A percentile compares a stretch with the other conserved stretches of the same genome.
These are phyloP conservation scores for Talaromyces rugulosus DNA, from an alignment of 2,329 filamentous ascomycete species.

Conservation along the genomic window DNA sequence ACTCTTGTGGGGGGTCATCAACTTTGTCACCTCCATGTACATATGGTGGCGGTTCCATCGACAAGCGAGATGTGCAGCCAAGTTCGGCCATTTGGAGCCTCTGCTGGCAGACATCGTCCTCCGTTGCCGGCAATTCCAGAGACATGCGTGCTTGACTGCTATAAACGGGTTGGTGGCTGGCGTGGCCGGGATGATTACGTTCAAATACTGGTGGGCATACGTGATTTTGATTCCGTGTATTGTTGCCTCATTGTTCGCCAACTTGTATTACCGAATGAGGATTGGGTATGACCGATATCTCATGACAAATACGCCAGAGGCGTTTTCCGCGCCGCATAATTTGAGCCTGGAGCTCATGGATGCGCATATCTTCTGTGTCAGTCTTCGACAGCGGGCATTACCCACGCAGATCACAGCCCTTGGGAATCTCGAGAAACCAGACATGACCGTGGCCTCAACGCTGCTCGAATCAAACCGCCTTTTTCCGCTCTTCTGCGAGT, in stretches of 20 bases:
- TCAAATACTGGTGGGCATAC: slow-evolving; percentile 52
- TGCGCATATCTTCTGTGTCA: neutral
- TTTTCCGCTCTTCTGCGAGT: slow-evolving; percentile 24
- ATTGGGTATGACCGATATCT: slow-evolving; percentile 45
- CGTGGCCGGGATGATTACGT: slow-evolving; percentile 48
- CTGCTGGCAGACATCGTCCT: slow-evolving; percentile 28
- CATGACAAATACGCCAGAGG: slow-evolving; percentile 7
- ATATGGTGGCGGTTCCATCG: slow-evolving; percentile 39
- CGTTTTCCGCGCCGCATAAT: neutral
- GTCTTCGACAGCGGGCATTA: neutral
- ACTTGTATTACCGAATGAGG: slow-evolving; percentile 45
- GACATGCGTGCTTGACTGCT: slow-evolving; percentile 45
- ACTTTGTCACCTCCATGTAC: slow-evolving; percentile 46
- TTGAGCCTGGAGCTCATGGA: neutral
- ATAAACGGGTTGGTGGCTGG: slow-evolving; percentile 46
- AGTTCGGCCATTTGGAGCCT: slow-evolving; percentile 22
- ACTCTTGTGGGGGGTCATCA: slow-evolving; percentile 47
- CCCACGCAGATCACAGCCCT: neutral
- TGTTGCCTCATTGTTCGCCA: slow-evolving; percentile 42
- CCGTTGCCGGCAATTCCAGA: slow-evolving; percentile 39
- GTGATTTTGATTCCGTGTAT: slow-evolving; percentile 50
- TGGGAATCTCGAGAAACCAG: slow-evolving; percentile 2
- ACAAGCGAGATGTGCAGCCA: slow-evolving; percentile 29
- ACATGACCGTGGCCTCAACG: slow-evolving; percentile 16
- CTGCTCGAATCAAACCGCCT: slow-evolving; percentile 24